A percentile compares a stretch with the other conserved stretches of the same genome.
Conservation (phyloP, 805 yeast genomes). For the Wickerhamiella shivajii region DNA sequence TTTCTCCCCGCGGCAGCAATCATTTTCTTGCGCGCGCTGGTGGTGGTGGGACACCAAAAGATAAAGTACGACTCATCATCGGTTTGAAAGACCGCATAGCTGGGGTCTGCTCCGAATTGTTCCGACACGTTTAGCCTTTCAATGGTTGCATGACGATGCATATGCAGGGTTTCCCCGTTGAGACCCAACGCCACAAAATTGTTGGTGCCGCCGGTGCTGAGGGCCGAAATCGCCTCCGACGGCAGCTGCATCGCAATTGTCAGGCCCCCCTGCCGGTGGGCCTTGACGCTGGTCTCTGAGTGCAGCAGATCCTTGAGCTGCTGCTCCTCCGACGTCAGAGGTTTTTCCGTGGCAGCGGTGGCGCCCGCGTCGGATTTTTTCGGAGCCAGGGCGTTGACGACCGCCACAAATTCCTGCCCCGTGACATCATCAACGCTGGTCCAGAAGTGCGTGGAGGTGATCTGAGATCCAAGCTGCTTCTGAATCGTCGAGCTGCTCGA, state of each 20-base stretch:
- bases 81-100: constrained; percentile 1
- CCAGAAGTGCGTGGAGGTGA: constrained; percentile 38
- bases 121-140: neutral
- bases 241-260: constrained; percentile 2
- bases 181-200: constrained; percentile 4
- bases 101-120: constrained; percentile 7
- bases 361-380: neutral
- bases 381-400: neutral
- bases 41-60: constrained; percentile 48
- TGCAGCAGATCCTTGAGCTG: neutral
- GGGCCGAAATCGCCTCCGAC: neutral
- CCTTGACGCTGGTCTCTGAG: constrained; percentile 1
- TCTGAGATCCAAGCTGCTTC: constrained; percentile 42
- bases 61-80: constrained; percentile 15
- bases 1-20: constrained; percentile 65
- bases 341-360: neutral
- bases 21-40: constrained; percentile 85
- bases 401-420: neutral
- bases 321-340: constrained; percentile 1
- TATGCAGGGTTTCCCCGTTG: constrained; percentile 8
- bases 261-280: constrained; percentile 4
- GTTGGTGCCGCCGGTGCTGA: neutral
- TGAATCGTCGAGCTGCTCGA: constrained; percentile 69
- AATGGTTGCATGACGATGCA: constrained; percentile 8
- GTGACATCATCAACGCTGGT: constrained; percentile 42